Percentiles rank a stretch among this genome's conserved stretches.
Evolutionary conservation across 371 early-diverging fungal genomes (phyloP).

Genomic region (Mortierella polycephala): DNA sequence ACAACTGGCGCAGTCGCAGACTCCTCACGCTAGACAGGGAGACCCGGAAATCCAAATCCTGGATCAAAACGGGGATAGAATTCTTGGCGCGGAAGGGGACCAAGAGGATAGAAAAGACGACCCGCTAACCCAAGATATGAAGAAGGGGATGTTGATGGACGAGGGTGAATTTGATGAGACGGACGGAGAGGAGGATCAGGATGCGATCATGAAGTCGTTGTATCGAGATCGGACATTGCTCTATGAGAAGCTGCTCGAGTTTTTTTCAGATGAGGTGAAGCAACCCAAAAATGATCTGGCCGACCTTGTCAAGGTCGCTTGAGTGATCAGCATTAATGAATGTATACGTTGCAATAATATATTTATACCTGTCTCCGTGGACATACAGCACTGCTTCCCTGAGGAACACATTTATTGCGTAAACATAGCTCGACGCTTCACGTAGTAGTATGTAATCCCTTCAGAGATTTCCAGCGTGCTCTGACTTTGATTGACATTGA

Average conservation of each 20-base stretch:
- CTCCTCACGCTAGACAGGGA: neutral
- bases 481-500: conserved; percentile 23
- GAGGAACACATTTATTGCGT: neutral
- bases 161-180: conserved; percentile 2
- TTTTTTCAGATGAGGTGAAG: conserved; percentile 83
- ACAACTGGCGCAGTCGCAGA: neutral
- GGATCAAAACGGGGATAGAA: conserved; percentile 38
- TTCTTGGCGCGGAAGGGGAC: neutral
- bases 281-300: conserved; percentile 82
- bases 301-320: conserved; percentile 70
- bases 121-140: neutral
- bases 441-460: conserved; percentile 25
- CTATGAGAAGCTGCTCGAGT: conserved; percentile 76
- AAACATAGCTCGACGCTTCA: conserved; percentile 30
- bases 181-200: conserved; percentile 4
- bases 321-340: neutral
- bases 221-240: conserved; percentile 69
- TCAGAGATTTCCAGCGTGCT: conserved; percentile 51
- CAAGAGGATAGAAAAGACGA: neutral
- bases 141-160: conserved; percentile 15
- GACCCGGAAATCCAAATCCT: conserved; percentile 5
- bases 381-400: too few relatives aligned
- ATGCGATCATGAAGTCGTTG: conserved; percentile 20
- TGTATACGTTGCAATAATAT: too few relatives aligned
- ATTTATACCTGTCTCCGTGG: too few relatives aligned